phyloP scores from a whole-genome alignment of 305 asterid genomes.

The Coffea humblotiana region DNA sequence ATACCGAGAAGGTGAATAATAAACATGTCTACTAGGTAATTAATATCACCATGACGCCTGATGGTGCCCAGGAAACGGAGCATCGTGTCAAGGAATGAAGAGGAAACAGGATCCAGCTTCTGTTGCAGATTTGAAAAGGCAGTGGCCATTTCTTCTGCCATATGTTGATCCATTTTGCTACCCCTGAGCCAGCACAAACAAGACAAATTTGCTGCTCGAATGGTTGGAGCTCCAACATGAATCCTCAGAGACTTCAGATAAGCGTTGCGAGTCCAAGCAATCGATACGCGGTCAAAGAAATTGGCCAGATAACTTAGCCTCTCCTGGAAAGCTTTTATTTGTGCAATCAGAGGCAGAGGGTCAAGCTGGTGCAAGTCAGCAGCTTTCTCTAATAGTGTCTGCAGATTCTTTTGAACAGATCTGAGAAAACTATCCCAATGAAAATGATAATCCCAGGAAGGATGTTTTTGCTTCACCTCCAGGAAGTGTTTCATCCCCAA shows the following conservation, averaged over 20 bases:
- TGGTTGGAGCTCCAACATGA: not conserved
- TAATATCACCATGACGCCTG: not conserved
- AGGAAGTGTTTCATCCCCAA: too few species aligned
- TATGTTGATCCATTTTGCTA: not conserved
- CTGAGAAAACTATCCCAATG: too few species aligned
- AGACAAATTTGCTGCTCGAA: not conserved
- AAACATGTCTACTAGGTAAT: not conserved
- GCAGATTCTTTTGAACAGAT: too few species aligned
- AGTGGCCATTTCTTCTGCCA: not conserved
- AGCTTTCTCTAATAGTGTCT: too few species aligned
- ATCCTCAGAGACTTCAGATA: not conserved
- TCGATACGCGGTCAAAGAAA: too few species aligned
- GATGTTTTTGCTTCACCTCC: too few species aligned
- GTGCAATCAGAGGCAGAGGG: too few species aligned
- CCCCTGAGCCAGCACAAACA: not conserved
- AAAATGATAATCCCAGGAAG: too few species aligned
- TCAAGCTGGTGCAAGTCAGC: too few species aligned
- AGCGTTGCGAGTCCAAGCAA: not conserved
- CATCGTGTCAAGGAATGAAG: not conserved
- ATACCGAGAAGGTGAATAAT: not conserved
- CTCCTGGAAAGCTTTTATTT: too few species aligned
- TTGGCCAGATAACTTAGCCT: too few species aligned
- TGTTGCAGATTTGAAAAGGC: not conserved
- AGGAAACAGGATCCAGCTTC: not conserved
- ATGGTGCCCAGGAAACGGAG: not conserved